phyloP scores from a whole-genome alignment of 2,329 filamentous ascomycete species.

The Seiridium cupressi region DNA sequence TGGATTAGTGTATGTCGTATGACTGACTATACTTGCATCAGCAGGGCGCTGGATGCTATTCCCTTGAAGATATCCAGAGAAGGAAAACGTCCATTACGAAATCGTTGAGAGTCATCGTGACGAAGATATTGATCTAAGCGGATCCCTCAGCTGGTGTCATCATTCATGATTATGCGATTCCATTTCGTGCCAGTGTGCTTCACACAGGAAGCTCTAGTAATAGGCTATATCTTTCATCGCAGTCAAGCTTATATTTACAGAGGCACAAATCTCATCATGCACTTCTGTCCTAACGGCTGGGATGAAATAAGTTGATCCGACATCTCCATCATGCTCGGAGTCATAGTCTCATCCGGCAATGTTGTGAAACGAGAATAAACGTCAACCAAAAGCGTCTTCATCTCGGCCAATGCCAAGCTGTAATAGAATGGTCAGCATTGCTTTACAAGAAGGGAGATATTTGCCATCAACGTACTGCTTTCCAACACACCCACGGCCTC shows the following conservation, averaged over 20 bases:
- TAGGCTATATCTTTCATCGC: not conserved
- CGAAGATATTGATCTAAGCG: too few species aligned
- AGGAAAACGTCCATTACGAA: too few species aligned
- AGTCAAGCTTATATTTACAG: not conserved
- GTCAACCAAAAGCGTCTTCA: constrained; percentile 63
- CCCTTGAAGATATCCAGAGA: too few species aligned
- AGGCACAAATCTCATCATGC: constrained; percentile 50
- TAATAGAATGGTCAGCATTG: not conserved
- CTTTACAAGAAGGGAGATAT: not conserved
- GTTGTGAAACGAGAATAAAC: constrained; percentile 61
- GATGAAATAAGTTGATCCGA: constrained; percentile 68
- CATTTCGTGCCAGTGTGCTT: too few species aligned
- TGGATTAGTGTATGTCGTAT: too few species aligned
- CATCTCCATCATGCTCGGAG: constrained; percentile 65
- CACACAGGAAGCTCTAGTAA: too few species aligned
- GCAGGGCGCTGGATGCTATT: too few species aligned
- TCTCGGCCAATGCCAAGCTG: constrained; percentile 63
- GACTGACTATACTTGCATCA: too few species aligned
- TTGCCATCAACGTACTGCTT: constrained; percentile 55
- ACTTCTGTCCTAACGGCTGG: constrained; percentile 58
- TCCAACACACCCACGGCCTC: constrained; percentile 64
- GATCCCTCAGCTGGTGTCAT: too few species aligned
- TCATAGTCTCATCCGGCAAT: constrained; percentile 51
- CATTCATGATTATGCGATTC: too few species aligned
- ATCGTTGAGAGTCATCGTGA: too few species aligned